Base-by-base conservation (phyloP, 2,329 filamentous ascomycete species). In the Fusarium piperis region DNA sequence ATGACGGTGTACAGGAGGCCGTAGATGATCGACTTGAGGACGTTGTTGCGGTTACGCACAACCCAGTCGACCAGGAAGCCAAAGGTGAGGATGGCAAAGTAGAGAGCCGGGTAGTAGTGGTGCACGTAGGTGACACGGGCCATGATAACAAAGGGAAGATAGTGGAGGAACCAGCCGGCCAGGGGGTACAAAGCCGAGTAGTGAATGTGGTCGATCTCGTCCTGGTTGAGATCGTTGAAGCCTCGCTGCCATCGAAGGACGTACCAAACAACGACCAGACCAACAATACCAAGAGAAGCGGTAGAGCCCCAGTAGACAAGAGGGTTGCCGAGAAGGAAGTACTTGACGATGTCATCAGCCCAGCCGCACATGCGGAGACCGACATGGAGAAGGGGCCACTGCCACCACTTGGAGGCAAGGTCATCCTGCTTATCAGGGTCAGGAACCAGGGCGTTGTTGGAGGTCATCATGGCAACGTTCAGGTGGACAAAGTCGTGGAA, bases 391-490 rank as follows among this genome's bases (percentile, higher is more conserved):
- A 99, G 90, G 20, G 96, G 96, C 96, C 96, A 99, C 84, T 99
- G 95, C 96, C 96, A 99, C 87, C 95, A 98, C 74, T 94, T 88
- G 15, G 96, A 99, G 33, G 96, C 96, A 53, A 99, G 90, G 78
- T 99, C 96, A 78, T 99, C 96, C 82, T 99, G 96, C 89, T 99
- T 99, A 82, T 99, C 96, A 6, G 96, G 95, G 78, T 99, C 96
- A 5, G 96, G 96, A 20, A 99, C 94, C 51, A 99, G 90, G 26
- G 96, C 96, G 79, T 99, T 99, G 88, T 99, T 99, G 39, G 96
- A 98, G 4, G 96, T 99, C 95, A 98, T 98, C 96, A 99, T 99
- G 70, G 96, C 96, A 69, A 99, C 96, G 80, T 99, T 99, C 68
- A 98, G 86, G 81, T 99, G 96, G 71, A 99, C 92, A 78, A 99